phyloP scores from a whole-genome alignment of 2,329 filamentous ascomycete genomes.

The Elsinoe australis region DNA sequence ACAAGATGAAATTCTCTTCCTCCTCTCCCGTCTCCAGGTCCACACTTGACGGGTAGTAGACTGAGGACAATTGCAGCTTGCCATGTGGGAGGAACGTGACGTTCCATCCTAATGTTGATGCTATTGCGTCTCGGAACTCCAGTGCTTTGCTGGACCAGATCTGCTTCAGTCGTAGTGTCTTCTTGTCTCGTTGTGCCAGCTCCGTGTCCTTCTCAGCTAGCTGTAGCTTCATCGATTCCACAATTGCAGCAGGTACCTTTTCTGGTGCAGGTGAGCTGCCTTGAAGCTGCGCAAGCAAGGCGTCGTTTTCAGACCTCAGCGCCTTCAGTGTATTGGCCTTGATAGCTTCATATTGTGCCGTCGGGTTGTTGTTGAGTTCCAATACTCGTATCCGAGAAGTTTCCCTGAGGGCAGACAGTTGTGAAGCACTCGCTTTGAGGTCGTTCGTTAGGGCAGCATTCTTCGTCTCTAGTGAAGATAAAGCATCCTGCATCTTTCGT shows the following conservation, averaged over 20 bases:
- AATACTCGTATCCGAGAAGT: conserved; percentile 73
- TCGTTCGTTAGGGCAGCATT: conserved; percentile 67
- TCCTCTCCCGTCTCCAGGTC: conserved; percentile 37
- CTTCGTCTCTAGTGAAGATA: conserved; percentile 61
- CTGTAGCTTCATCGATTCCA: conserved; percentile 68
- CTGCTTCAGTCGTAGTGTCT: conserved; percentile 76
- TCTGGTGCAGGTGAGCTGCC: conserved; percentile 26
- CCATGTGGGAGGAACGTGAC: conserved; percentile 96
- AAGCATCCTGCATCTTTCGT: conserved; percentile 71
- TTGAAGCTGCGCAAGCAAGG: conserved; percentile 66
- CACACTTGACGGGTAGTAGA: conserved; percentile 58
- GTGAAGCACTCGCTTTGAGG: conserved; percentile 61
- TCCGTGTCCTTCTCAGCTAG: conserved; percentile 51
- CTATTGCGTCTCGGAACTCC: conserved; percentile 93
- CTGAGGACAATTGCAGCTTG: conserved; percentile 81
- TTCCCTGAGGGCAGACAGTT: conserved; percentile 60
- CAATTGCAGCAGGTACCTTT: conserved; percentile 66
- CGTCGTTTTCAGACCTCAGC: conserved; percentile 74
- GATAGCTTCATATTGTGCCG: conserved; percentile 72
- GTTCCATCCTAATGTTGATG: conserved; percentile 85
- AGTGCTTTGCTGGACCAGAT: conserved; percentile 86
- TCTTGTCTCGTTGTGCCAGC: conserved; percentile 64
- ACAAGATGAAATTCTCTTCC: conserved; percentile 58
- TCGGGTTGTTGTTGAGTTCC: conserved; percentile 85
- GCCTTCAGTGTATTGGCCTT: conserved; percentile 72